A percentile compares a stretch with the other conserved stretches of the same genome.
phyloP scores from a whole-genome alignment of 805 yeast genomes.

The Ascoidea tarda region DNA sequence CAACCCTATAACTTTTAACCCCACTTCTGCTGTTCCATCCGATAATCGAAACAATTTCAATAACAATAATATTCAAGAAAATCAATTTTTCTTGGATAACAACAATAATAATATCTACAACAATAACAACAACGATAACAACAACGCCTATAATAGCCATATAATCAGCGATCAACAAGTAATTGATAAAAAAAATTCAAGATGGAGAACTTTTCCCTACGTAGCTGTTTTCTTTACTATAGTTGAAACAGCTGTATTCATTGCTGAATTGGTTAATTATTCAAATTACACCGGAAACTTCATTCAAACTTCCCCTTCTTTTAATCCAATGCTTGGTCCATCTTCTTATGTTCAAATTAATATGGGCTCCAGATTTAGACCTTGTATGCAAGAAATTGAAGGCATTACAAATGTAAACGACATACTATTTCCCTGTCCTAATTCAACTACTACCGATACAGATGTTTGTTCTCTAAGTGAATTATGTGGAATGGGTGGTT shows the following conservation, averaged over 20 bases:
- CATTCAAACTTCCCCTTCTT: conserved; percentile 53
- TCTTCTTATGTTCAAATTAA: conserved; percentile 50
- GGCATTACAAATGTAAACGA: conserved; percentile 33
- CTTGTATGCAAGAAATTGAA: conserved; percentile 46
- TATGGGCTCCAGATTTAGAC: conserved; percentile 58
- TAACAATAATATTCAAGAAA: not conserved
- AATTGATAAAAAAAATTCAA: not conserved
- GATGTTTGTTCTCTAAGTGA: conserved; percentile 43
- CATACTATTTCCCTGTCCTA: conserved; percentile 50
- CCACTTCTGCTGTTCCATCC: too few species aligned
- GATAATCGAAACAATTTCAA: too few species aligned
- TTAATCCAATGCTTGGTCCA: conserved; percentile 74
- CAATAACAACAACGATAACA: not conserved
- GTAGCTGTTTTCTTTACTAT: conserved; percentile 14
- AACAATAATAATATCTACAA: too few species aligned
- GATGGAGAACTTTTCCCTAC: not conserved
- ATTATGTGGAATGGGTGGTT: conserved; percentile 46
- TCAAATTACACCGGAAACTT: conserved; percentile 36
- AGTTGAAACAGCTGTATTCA: conserved; percentile 40
- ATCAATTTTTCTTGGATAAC: not conserved
- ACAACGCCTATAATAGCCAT: not conserved
- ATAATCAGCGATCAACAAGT: not conserved
- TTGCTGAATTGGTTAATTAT: conserved; percentile 37
- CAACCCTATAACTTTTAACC: too few species aligned
- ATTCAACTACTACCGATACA: conserved; percentile 39